Evolutionary conservation across 805 yeast species (phyloP), one percentile per base, ranked within the genome.

Genomic region (Wickerhamiella azyma): DNA sequence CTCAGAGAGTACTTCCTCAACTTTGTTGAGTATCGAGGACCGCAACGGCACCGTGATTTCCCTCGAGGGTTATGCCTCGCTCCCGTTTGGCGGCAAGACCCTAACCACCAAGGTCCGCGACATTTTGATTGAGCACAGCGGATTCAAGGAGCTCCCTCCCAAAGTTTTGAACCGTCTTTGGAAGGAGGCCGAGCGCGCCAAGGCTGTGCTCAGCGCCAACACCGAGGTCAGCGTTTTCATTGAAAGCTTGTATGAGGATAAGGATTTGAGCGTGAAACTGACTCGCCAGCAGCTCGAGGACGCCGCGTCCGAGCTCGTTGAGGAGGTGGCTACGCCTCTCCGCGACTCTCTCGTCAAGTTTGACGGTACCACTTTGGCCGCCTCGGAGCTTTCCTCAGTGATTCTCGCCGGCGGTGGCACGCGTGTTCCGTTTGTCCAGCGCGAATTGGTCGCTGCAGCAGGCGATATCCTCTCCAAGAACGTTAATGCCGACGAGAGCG

Each of bases 401-500:
- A 77, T 92, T 47, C 69, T 88, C 46, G 74, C 83, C 37, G 98
- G 98, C 52, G 98, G 98, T 1, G 76, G 94, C 0, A 77, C 89
- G 5, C 76, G 98, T 60, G 83, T 85, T 26, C 98, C 98, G 13
- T 72, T 82, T 56, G 81, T 92, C 40, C 65, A 85, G 48, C 50
- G 60, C 1, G 59, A 72, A 2, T 66, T 77, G 38, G 43, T 46
- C 16, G 45, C 40, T 14, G 65, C 79, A 37, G 85, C 81, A 1
- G 75, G 75, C 16, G 79, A 75, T 2, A 59, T 67, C 42, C 68
- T 88, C 35, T 71, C 94, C 18, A 85, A 80, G 61, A 84, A 80
- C 43, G 94, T 92, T 39, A 92, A 92, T 62, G 92, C 98, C 0
- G 98, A 92, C 63, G 98, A 92, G 66, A 79, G 96, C 39, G 85